Percentiles rank a stretch among this genome's conserved stretches.
phyloP scores from a whole-genome alignment of 2,329 filamentous ascomycete genomes.

The Fusarium verticillioides region DNA sequence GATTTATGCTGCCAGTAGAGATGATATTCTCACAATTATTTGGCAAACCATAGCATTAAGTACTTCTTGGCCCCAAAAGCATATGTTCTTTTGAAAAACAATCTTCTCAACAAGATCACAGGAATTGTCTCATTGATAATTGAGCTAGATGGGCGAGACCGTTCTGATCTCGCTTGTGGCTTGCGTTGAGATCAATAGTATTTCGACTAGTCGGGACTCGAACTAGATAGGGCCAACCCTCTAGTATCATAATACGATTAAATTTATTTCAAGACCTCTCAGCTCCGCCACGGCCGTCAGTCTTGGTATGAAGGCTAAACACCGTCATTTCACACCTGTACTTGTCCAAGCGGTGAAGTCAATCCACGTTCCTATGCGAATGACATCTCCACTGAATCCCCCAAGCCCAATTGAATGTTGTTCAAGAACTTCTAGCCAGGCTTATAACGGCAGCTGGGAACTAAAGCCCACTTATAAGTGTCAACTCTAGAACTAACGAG shows the following conservation, averaged over 20 bases:
- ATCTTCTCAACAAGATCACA: background rate
- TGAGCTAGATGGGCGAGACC: background rate
- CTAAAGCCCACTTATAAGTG: background rate
- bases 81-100: too few species aligned
- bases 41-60: background rate
- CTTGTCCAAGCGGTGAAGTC: background rate
- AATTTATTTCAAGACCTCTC: background rate
- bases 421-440: background rate
- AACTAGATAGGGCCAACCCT: background rate
- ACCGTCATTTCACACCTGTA: too few species aligned
- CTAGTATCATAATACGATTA: too few species aligned
- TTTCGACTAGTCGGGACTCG: background rate
- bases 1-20: background rate
- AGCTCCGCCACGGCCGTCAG: background rate
- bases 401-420: background rate
- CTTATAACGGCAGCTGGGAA: background rate
- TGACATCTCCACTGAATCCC: background rate
- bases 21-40: accelerated
- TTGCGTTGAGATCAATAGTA: background rate
- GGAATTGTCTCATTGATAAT: background rate
- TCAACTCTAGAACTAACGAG: too few species aligned
- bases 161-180: background rate
- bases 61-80: background rate
- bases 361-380: background rate
- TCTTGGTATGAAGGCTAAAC: background rate